Base-by-base conservation (phyloP, 2,329 filamentous ascomycete species). In the Fusarium siculi region DNA sequence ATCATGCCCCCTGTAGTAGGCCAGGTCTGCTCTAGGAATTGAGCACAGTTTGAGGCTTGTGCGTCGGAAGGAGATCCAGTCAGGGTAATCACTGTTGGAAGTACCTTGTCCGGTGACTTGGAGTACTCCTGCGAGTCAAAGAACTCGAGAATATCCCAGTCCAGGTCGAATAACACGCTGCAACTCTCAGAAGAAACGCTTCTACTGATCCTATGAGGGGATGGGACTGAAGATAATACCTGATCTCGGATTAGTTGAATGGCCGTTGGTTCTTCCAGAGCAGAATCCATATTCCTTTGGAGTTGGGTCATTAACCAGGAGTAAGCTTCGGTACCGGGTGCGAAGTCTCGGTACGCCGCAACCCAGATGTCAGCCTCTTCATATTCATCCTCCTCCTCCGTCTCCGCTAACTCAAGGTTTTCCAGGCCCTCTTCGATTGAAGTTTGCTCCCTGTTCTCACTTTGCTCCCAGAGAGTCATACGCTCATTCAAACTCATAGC, bases 381-480 rank as follows among this genome's bases (percentile, higher is more conserved):
- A 15, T 21, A 19, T 4, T 10, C 9, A 23, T 28, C 25, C 18
- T 28, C 43, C 25, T 28, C 43, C 18, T 28, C 43, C 25, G 11
- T 1, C 1, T 46, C 43, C 11, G 1, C 5, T 28, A 28, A 14
- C 12, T 46, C 25, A 15, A 28, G 18, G 18, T 12, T 21, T 2
- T 46, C 18, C 16, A 28, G 11, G 7, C 5, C 23, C 5, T 28
- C 43, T 28, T 10, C 12, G 9, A 28, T 9, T 15, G 5, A 28
- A 0, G 7, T 0, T 7, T 9, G 25, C 11, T 28, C 18, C 8
- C 9, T 7, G 9, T 28, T 11, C 21, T 46, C 43, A 10, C 9
- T 46, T 28, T 46, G 19, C 2, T 46, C 43, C 49, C 32, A 36
- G 10, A 52, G 49, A 21, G 23, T 32, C 49, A 46, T 21, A 7